Evolutionary conservation across 2,329 filamentous ascomycete genomes (phyloP).

Genomic region (Alternaria panax): DNA sequence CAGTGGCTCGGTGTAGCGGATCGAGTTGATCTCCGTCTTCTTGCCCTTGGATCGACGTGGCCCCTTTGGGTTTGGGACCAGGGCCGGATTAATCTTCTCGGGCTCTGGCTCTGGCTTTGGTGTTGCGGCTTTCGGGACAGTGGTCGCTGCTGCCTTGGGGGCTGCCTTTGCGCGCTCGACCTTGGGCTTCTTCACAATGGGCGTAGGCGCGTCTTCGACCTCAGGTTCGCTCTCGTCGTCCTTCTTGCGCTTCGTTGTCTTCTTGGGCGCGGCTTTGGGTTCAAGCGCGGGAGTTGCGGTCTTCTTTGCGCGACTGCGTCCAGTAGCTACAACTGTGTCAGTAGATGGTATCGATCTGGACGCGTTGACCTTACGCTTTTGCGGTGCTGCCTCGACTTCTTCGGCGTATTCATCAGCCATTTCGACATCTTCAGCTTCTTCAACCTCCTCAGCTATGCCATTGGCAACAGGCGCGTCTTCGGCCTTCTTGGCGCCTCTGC

Average conservation of each 20-base stretch:
- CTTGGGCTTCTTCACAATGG: constrained; percentile 37
- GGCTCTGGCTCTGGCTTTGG: constrained; percentile 16
- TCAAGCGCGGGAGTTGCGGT: constrained; percentile 31
- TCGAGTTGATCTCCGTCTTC: constrained; percentile 65
- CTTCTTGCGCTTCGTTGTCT: constrained; percentile 43
- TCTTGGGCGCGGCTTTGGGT: constrained; percentile 21
- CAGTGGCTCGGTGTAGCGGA: constrained; percentile 66
- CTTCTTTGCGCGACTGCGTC: constrained; percentile 38
- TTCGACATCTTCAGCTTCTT: constrained; percentile 8
- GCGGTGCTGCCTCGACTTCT: constrained; percentile 12
- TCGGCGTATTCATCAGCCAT: constrained; percentile 12
- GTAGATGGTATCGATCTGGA: constrained; percentile 7
- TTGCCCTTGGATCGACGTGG: constrained; percentile 40
- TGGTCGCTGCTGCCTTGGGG: constrained; percentile 19
- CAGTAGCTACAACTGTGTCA: constrained; percentile 24
- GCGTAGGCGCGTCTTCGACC: constrained; percentile 27
- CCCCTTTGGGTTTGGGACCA: constrained; percentile 38
- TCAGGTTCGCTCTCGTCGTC: constrained; percentile 34
- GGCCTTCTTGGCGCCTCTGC: constrained; percentile 38
- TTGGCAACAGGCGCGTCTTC: constrained; percentile 24
- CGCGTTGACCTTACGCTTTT: constrained; percentile 27
- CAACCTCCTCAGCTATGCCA: constrained; percentile 17
- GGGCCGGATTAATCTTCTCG: constrained; percentile 20
- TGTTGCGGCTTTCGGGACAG: constrained; percentile 18
- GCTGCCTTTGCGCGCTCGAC: constrained; percentile 23